Percentiles rank a stretch among this genome's conserved stretches.
phyloP scores from a whole-genome alignment of 106 monocot genomes.

The Ottelia alismoides region DNA sequence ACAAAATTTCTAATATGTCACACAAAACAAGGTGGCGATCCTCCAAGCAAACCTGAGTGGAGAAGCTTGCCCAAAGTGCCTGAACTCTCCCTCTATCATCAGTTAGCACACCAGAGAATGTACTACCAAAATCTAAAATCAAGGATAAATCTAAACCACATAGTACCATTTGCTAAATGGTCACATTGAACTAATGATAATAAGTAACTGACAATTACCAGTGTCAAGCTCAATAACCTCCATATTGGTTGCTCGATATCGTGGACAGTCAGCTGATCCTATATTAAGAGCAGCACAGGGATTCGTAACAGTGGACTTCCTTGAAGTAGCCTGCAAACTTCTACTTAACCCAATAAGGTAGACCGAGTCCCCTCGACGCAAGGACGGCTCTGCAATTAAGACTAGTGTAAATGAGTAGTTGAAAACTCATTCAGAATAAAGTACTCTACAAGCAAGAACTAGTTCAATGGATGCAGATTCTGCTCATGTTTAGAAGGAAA shows the following conservation, averaged over 20 bases:
- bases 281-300: constrained; percentile 92
- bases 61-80: constrained; percentile 96
- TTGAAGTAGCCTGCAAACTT: constrained; percentile 85
- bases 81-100: constrained; percentile 85
- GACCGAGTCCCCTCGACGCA: constrained; percentile 86
- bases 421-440: no score
- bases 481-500: no score
- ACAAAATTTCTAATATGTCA: not conserved
- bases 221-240: constrained; percentile 97
- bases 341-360: constrained; percentile 87
- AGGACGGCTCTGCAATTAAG: constrained; percentile 45
- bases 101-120: constrained; percentile 83
- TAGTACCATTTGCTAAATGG: no score
- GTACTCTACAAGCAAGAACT: no score
- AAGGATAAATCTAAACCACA: not conserved
- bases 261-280: constrained; percentile 76
- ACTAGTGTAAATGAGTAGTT: not conserved
- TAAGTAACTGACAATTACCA: constrained; percentile 24
- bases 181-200: no score
- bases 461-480: no score
- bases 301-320: constrained; percentile 91
- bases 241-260: constrained; percentile 92
- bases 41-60: constrained; percentile 87
- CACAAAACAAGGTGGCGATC: not conserved
- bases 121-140: constrained; percentile 79